Evolutionary conservation across 306 rosid species (phyloP).

Genomic region (Cajanus cajan): DNA sequence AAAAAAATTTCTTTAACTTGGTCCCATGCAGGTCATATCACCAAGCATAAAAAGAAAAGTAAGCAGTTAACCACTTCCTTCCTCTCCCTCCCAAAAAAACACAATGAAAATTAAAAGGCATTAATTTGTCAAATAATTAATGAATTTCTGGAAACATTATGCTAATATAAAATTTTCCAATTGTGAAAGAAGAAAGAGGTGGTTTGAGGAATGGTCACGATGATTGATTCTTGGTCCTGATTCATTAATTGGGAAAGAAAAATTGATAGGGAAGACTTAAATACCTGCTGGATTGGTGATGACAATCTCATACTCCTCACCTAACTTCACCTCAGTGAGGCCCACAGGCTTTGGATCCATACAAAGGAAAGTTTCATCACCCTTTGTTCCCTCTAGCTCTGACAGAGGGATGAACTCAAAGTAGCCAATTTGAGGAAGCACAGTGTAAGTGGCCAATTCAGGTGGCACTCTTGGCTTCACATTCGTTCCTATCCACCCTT

Average conservation of each 20-base stretch:
- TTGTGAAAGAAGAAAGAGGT: neutral
- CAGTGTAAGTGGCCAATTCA: conserved; percentile 68
- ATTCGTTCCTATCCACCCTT: conserved; percentile 91
- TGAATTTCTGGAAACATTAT: neutral
- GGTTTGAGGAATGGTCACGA: neutral
- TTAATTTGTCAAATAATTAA: neutral
- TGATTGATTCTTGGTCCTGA: neutral
- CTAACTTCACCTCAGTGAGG: conserved; percentile 67
- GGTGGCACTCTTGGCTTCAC: conserved; percentile 69
- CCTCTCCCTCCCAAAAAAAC: neutral
- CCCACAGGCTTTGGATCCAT: conserved; percentile 54
- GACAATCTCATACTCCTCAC: conserved; percentile 69
- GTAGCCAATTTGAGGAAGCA: conserved; percentile 87
- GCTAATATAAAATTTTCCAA: neutral
- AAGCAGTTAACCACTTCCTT: neutral
- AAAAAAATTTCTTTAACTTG: neutral
- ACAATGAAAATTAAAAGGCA: neutral
- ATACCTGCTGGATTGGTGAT: conserved; percentile 82
- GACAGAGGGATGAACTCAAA: conserved; percentile 77
- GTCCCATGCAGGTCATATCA: conserved; percentile 36
- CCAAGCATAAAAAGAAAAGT: conserved; percentile 5
- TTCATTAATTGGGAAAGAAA: neutral
- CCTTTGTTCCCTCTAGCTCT: conserved; percentile 11
- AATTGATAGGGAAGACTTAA: neutral
- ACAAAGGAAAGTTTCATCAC: conserved; percentile 6